These are phyloP conservation scores for Thecaphora frezii DNA, from an alignment of 1,284 basidiomycete genomes.

Conservation along the genomic window DNA sequence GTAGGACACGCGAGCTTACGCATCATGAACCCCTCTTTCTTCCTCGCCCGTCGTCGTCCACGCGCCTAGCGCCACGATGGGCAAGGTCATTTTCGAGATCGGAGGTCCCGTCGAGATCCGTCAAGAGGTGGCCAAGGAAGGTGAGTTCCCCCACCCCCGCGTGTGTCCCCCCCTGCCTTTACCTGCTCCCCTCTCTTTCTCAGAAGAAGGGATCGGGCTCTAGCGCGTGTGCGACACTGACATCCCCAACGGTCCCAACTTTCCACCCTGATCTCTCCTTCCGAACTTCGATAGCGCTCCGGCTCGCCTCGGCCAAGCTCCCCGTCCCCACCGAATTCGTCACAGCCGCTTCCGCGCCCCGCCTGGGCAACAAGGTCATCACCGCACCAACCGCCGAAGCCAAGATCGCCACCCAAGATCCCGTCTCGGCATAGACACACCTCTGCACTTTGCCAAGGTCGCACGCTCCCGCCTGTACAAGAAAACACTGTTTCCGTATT, in stretches of 20 bases:
- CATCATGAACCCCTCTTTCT: no score
- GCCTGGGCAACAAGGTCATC: conserved; percentile 67
- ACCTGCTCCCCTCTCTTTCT: no score
- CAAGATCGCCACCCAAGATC: no score
- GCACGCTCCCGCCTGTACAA: no score
- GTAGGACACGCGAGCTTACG: no score
- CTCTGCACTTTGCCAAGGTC: background rate
- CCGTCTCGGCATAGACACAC: background rate
- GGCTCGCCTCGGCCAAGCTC: conserved; percentile 84
- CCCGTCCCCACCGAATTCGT: conserved; percentile 90
- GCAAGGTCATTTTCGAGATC: conserved; percentile 90
- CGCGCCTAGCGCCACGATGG: conserved; percentile 89
- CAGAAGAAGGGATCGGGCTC: no score
- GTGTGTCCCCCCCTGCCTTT: no score
- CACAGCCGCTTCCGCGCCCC: conserved; percentile 69
- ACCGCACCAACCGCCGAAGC: background rate
- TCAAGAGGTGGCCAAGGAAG: conserved; percentile 88
- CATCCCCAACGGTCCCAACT: no score
- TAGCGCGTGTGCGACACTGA: no score
- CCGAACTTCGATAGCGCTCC: conserved; percentile 68
- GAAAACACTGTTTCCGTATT: no score
- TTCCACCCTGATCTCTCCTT: background rate
- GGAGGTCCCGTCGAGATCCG: conserved; percentile 81
- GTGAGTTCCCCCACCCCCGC: conserved; percentile 64
- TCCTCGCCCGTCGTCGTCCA: no score